phyloP scores from a whole-genome alignment of 1,284 basidiomycete genomes.

The Rhodotorula sp. region DNA sequence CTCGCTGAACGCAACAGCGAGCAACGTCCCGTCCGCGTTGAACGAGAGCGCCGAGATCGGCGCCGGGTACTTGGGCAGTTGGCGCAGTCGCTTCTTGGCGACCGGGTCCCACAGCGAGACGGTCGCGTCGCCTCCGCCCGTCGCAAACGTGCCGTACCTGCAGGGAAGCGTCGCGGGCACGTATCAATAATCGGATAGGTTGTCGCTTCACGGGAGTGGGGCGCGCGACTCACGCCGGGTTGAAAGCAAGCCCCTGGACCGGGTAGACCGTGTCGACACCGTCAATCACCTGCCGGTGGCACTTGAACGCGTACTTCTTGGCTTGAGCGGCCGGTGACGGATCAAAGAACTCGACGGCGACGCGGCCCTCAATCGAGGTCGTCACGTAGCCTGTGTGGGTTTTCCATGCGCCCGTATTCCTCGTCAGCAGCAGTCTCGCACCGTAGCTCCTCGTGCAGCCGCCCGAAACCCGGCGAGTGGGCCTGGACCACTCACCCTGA shows the following conservation, averaged over 20 bases:
- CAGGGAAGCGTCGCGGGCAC: not conserved
- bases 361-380: slow-evolving; percentile 89
- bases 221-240: slow-evolving; percentile 65
- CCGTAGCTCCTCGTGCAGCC: too few relatives aligned
- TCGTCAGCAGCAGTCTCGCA: not conserved
- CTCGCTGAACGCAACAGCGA: slow-evolving; percentile 83
- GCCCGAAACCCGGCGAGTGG: too few relatives aligned
- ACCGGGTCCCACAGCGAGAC: slow-evolving; percentile 96
- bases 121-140: slow-evolving; percentile 85
- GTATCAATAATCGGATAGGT: not conserved
- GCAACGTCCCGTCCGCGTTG: slow-evolving; percentile 73
- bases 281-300: slow-evolving; percentile 84
- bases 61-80: slow-evolving; percentile 75
- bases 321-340: slow-evolving; percentile 71
- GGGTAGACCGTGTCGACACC: slow-evolving; percentile 98
- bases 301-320: slow-evolving; percentile 98
- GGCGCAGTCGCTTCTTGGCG: slow-evolving; percentile 90
- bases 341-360: slow-evolving; percentile 97
- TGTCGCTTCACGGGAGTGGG: too few relatives aligned
- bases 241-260: slow-evolving; percentile 91
- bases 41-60: slow-evolving; percentile 72
- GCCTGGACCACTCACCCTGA: slow-evolving; percentile 60
- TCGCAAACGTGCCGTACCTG: slow-evolving; percentile 91
- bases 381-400: slow-evolving; percentile 77
- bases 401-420: not conserved